These are phyloP conservation scores for Hyphopichia fennica DNA, from an alignment of 1,139 yeast genomes.

Conservation along the genomic window DNA sequence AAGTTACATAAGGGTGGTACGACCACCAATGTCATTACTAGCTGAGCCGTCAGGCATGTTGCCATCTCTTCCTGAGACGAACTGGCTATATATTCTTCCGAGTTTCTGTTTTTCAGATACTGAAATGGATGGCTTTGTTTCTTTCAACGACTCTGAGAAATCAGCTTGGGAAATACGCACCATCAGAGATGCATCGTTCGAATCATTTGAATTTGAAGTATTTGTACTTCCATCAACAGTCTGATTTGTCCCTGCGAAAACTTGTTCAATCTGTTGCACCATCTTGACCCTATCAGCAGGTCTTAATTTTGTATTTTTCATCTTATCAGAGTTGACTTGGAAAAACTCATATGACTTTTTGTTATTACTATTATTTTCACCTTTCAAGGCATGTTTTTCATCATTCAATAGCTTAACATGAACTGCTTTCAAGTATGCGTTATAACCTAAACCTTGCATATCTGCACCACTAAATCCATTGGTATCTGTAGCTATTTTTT, in stretches of 20 bases:
- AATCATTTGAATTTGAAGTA: constrained; percentile 6
- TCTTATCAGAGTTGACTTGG: constrained; percentile 33
- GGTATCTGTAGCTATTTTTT: constrained; percentile 57
- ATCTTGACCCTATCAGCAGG: constrained; percentile 47
- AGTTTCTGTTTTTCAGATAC: constrained; percentile 66
- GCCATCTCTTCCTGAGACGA: constrained; percentile 79
- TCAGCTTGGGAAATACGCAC: constrained; percentile 53
- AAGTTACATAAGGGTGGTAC: constrained; percentile 66
- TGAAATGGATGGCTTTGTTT: constrained; percentile 88
- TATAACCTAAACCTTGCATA: constrained; percentile 87
- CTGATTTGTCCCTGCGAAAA: constrained; percentile 18
- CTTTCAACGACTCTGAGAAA: constrained; percentile 62
- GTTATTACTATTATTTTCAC: constrained; percentile 13
- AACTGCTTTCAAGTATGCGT: constrained; percentile 88
- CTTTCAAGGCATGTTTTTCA: constrained; percentile 24
- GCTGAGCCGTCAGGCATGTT: constrained; percentile 87
- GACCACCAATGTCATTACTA: constrained; percentile 81
- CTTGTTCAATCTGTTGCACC: constrained; percentile 48
- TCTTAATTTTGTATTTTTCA: constrained; percentile 31
- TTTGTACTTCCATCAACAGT: constrained; percentile 8
- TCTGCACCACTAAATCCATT: constrained; percentile 94
- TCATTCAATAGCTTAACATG: constrained; percentile 60
- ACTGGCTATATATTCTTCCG: constrained; percentile 64
- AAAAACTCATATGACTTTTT: constrained; percentile 30
- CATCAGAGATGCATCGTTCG: constrained; percentile 14